Conservation (phyloP, 257 asterid genomes). For the Solanum ossicruentum region DNA sequence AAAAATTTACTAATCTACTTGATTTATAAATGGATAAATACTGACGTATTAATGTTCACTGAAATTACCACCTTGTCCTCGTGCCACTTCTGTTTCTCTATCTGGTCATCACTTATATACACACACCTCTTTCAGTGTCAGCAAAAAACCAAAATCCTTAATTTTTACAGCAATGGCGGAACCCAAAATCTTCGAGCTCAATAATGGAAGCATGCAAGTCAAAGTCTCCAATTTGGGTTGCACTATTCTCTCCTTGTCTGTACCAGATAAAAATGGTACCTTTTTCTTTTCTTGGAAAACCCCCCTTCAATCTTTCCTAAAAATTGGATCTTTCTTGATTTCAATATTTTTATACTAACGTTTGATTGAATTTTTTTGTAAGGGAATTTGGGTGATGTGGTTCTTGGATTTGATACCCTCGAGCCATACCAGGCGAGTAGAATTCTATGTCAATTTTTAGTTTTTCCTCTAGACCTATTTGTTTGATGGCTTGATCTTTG, state of each 20-base stretch:
- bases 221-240: slow-evolving; percentile 76
- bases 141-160: not conserved
- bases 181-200: slow-evolving; percentile 74
- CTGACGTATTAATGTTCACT: not conserved
- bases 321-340: not conserved
- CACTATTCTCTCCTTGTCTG: slow-evolving; percentile 73
- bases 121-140: not conserved
- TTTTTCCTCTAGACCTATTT: not conserved
- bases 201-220: slow-evolving; percentile 68
- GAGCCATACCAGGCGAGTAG: slow-evolving; percentile 71
- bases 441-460: not conserved
- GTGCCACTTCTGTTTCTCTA: not conserved
- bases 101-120: not conserved
- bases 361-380: not conserved
- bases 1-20: not conserved
- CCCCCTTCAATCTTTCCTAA: not conserved
- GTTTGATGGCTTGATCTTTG: not conserved
- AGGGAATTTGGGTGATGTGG: slow-evolving; percentile 91
- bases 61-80: not conserved
- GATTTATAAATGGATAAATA: not conserved
- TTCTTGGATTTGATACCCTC: slow-evolving; percentile 87
- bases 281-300: not conserved
- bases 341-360: not conserved
- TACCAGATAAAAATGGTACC: slow-evolving; percentile 78
- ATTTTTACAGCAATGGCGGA: slow-evolving; percentile 36